Evolutionary conservation across 441 rosid species (phyloP), one percentile per base, ranked within the genome.

Genomic region (Pelargonium australe): DNA sequence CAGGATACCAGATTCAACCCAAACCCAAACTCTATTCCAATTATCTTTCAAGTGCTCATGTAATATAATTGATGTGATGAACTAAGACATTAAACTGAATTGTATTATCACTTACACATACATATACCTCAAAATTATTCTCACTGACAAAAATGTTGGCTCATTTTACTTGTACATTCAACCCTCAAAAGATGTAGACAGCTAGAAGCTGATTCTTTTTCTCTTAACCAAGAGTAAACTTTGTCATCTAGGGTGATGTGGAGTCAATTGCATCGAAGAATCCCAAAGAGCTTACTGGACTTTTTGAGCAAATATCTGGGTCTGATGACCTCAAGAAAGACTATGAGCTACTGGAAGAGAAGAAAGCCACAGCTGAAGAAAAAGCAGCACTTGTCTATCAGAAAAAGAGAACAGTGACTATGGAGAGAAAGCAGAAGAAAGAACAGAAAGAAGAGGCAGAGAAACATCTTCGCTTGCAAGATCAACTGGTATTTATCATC

Each of bases 401-500:
- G 87, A 90, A 86, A 68, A 95, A 95, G 82, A 87, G 87, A 82
- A 88, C 96, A 0, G 67, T 92, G 11, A 92, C 86, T 12, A 66
- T 79, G 72, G 99, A 95, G 85, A 87, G 97, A 86, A 95, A 95
- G 81, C 94, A 88, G 76, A 95, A 95, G 88, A 95, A 95, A 81
- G 97, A 87, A 68, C 99, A 95, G 79, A 95, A 95, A 84, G 99
- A 92, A 84, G 99, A 95, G 85, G 99, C 98, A 44, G 99, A 95
- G 81, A 92, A 88, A 72, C 97, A 92, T 82, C 79, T 90, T 1
- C 89, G 87, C 67, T 77, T 95, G 81, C 99, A 92, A 79, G 92
- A 90, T 6, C 85, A 89, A 81, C 81, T 95, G 99, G 99, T 95
- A 85, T 62, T 68, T 53, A 57, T 57, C 45, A 8, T 62, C 45